Evolutionary conservation across 345 rosid species (phyloP).

Genomic region (Aegle marmelos): DNA sequence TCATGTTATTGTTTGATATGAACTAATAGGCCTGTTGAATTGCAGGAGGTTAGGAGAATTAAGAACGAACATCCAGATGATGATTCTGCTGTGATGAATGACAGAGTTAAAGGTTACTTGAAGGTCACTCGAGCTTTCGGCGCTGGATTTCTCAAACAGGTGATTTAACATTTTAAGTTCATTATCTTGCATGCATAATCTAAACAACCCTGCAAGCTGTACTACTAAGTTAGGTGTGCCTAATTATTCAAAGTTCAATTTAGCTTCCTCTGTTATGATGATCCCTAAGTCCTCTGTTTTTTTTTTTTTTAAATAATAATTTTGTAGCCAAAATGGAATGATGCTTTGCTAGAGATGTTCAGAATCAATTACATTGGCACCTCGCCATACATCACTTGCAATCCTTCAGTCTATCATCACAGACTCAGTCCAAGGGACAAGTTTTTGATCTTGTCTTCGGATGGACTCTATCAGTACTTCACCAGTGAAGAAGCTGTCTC

Average conservation of each 20-base stretch:
- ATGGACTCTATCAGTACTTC: conserved; percentile 85
- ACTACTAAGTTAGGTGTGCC: not conserved
- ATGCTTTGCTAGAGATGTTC: conserved; percentile 79
- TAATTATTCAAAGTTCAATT: not conserved
- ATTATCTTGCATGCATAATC: not conserved
- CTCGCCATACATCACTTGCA: conserved; percentile 74
- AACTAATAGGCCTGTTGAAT: not conserved
- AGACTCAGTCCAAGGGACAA: conserved; percentile 63
- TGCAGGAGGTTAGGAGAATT: conserved; percentile 80
- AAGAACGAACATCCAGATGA: conserved; percentile 84
- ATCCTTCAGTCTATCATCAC: conserved; percentile 76
- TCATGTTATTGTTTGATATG: not conserved
- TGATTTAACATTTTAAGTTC: conserved; percentile 13
- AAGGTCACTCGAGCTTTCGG: conserved; percentile 97
- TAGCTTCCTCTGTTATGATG: too few species aligned
- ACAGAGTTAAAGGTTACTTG: conserved; percentile 87
- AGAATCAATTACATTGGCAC: conserved; percentile 75
- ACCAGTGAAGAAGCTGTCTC: conserved; percentile 78
- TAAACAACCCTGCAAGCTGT: not conserved
- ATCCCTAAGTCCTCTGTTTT: not conserved
- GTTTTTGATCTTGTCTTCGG: conserved; percentile 80
- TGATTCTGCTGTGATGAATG: conserved; percentile 61
- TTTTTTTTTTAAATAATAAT: not conserved
- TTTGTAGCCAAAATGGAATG: conserved; percentile 82
- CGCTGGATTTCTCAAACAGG: conserved; percentile 95